A percentile compares a stretch with the other conserved stretches of the same genome.
Conservation (phyloP, 23 red algal genomes). For the Gracilaria caudata region DNA sequence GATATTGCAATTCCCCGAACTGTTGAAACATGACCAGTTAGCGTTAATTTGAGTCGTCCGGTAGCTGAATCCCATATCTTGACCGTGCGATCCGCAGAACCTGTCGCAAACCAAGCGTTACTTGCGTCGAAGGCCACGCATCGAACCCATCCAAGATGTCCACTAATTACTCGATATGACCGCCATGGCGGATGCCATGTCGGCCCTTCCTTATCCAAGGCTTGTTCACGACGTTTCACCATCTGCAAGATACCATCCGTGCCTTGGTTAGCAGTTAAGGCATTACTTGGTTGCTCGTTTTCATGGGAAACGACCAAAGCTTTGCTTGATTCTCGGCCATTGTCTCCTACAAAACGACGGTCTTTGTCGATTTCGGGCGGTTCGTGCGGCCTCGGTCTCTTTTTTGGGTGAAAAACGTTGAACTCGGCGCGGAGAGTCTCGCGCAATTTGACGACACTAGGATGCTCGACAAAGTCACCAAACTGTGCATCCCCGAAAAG, state of each 20-base stretch:
- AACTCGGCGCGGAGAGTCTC: conserved; percentile 3
- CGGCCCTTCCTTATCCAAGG: conserved; percentile 69
- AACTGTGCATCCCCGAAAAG: neutral
- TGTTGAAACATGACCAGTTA: conserved; percentile 89
- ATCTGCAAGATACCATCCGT: neutral
- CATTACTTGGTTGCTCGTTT: neutral
- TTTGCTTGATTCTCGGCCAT: neutral
- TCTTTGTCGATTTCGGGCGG: neutral
- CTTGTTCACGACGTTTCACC: neutral
- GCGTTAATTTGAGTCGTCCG: conserved; percentile 83
- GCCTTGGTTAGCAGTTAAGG: neutral
- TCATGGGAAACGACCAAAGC: conserved; percentile 3
- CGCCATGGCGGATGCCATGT: conserved; percentile 85
- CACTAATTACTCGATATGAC: conserved; percentile 75
- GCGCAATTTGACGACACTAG: neutral
- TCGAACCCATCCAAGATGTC: conserved; percentile 91
- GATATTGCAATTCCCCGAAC: conserved; percentile 84
- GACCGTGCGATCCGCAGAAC: conserved; percentile 87
- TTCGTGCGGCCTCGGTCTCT: neutral
- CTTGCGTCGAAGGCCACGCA: conserved; percentile 74
- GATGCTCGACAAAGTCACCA: neutral
- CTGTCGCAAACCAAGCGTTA: conserved; percentile 92
- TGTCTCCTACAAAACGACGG: neutral
- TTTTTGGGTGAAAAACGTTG: conserved; percentile 16
- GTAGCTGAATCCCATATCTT: conserved; percentile 93